Evolutionary conservation across 192 early-diverging fungal genomes (phyloP).

Genomic region (Coemansia sp.): DNA sequence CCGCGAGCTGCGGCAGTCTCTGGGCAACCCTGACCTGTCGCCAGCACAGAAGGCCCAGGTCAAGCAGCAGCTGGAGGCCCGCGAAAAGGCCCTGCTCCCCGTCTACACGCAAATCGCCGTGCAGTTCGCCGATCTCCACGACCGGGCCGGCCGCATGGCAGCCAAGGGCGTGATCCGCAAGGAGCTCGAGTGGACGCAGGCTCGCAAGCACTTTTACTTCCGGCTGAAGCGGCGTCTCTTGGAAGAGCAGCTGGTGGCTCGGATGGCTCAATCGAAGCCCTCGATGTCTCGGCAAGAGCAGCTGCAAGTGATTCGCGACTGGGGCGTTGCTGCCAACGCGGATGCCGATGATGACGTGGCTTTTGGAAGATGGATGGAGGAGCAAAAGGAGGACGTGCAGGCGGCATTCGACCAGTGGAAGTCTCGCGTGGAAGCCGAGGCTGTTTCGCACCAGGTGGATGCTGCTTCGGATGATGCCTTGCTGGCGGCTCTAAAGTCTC

Average conservation of each 20-base stretch:
- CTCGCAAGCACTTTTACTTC: slow-evolving; percentile 91
- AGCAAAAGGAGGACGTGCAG: slow-evolving; percentile 1
- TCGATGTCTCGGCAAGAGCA: slow-evolving; percentile 52
- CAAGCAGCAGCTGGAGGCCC: slow-evolving; percentile 71
- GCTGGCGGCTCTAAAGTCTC: slow-evolving; percentile 28
- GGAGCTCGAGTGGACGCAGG: slow-evolving; percentile 72
- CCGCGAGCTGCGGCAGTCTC: slow-evolving; percentile 63
- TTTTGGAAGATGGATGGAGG: slow-evolving; percentile 64
- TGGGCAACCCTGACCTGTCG: slow-evolving; percentile 56
- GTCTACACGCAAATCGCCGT: slow-evolving; percentile 91
- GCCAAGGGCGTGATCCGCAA: slow-evolving; percentile 87
- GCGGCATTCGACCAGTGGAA: slow-evolving; percentile 12
- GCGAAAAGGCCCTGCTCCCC: slow-evolving; percentile 84
- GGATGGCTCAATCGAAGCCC: slow-evolving; percentile 46
- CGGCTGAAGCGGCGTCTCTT: slow-evolving; percentile 77
- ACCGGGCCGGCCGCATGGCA: slow-evolving; percentile 91
- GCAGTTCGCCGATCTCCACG: slow-evolving; percentile 97
- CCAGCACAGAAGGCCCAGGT: slow-evolving; percentile 64
- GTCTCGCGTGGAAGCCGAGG: slow-evolving; percentile 3
- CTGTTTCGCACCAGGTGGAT: slow-evolving; percentile 8
- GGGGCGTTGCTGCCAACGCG: slow-evolving; percentile 57
- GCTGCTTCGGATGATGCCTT: slow-evolving; percentile 36
- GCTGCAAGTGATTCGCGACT: slow-evolving; percentile 53
- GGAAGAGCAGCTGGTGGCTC: slow-evolving; percentile 73
- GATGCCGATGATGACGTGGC: slow-evolving; percentile 60